Evolutionary conservation across 768 basidiomycete species (phyloP), one percentile per base, ranked within the genome.

Genomic region (Rhizopogon salebrosus): DNA sequence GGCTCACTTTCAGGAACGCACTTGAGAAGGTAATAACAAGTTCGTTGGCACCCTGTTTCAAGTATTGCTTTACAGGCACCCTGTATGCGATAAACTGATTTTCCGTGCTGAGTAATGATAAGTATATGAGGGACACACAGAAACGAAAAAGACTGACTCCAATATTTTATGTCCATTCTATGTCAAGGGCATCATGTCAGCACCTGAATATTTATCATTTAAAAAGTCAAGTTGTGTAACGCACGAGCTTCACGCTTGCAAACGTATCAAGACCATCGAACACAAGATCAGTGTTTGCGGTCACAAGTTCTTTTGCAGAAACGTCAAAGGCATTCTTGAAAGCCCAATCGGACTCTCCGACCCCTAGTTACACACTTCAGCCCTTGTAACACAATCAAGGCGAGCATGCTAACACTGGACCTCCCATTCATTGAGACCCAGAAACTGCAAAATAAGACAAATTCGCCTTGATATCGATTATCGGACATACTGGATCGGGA

Each of bases 221-320:
- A 18, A 18, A 13, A 3, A 16, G 31, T 22, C 31, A 46, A 14
- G 20, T 24, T 5, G 24, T 51, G 23, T 18, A 46, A 56, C 82
- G 67, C 58, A 89, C 92, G 54, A 95, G 68, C 29, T 68, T 67
- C 38, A 94, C 76, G n/a, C 72, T 74, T 2, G 87, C 84, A 64
- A 93, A 95, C 0, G 94, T 97, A 63, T 98, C 95, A 18, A 98
- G 69, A 16, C 95, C 95, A 10, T 95, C 92, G 55, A 95, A 93
- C 7, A 94, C 77, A 16, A 98, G 72, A 64, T 95, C 92, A 27
- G 77, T 72, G 49, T 86, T 76, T 3, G 73, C 57, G 2, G 70
- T 64, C 1, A 61, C 56, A 16, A 84, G 64, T 41, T 84, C 80
- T 16, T 65, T 64, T 16, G 76, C 72, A 2, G 74, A 71, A 18